phyloP scores from a whole-genome alignment of 805 yeast genomes.

The Pichia cephalocereana region DNA sequence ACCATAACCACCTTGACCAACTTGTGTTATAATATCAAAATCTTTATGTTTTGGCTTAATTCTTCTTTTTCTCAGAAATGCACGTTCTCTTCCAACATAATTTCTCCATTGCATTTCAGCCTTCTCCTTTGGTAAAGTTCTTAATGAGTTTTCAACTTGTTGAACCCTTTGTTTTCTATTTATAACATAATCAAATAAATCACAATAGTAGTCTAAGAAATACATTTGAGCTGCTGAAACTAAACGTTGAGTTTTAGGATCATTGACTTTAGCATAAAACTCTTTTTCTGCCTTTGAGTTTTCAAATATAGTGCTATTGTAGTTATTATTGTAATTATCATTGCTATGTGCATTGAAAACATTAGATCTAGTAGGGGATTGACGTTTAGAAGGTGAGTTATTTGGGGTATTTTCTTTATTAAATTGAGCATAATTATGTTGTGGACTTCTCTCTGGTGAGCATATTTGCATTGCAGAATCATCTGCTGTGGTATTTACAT shows the following conservation, averaged over 20 bases:
- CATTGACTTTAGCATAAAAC: constrained; percentile 49
- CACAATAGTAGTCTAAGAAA: constrained; percentile 92
- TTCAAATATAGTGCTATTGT: constrained; percentile 5
- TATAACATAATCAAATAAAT: constrained; percentile 86
- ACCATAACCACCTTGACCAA: constrained; percentile 99
- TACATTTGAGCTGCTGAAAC: constrained; percentile 91
- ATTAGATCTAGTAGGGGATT: no score
- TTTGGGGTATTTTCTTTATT: constrained; percentile 36
- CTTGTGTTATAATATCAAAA: constrained; percentile 94
- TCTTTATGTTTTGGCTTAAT: constrained; percentile 90
- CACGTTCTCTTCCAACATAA: constrained; percentile 78
- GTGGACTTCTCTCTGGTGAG: constrained; percentile 23
- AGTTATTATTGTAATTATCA: no score
- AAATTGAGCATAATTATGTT: constrained; percentile 13
- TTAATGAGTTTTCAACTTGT: constrained; percentile 53
- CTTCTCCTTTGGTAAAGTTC: constrained; percentile 25
- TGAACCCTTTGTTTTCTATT: constrained; percentile 75
- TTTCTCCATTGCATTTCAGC: constrained; percentile 60
- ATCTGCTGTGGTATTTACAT: constrained; percentile 7
- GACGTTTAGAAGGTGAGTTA: constrained; percentile 15
- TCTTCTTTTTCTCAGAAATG: constrained; percentile 77
- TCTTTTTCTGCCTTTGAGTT: constrained; percentile 29
- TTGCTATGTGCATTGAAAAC: no score
- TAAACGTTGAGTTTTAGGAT: constrained; percentile 71
- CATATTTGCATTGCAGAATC: constrained; percentile 22